Evolutionary conservation across 768 basidiomycete genomes (phyloP).

Genomic region (Ramaria sp.): DNA sequence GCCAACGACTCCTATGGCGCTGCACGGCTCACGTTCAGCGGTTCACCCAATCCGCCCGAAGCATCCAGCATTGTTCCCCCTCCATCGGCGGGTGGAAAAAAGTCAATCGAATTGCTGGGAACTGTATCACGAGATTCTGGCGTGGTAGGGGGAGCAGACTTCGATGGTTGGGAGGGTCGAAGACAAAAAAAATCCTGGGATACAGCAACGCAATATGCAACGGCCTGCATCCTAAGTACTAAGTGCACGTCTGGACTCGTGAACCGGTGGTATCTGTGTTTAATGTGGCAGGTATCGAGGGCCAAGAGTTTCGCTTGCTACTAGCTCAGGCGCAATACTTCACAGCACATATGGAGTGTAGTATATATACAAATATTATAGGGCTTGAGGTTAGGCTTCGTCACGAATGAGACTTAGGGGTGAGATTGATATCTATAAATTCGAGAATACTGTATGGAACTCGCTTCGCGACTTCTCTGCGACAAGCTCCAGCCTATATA

Average conservation of each 20-base stretch:
- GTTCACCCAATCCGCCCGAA: constrained; percentile 7
- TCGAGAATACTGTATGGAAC: too few species aligned
- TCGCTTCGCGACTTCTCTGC: too few species aligned
- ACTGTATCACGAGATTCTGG: not conserved
- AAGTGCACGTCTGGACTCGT: not conserved
- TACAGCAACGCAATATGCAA: not conserved
- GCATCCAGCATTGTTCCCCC: constrained; percentile 8
- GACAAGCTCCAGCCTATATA: too few species aligned
- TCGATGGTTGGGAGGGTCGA: not conserved
- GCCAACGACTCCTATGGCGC: not conserved
- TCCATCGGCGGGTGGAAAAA: constrained; percentile 5
- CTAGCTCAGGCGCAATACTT: too few species aligned
- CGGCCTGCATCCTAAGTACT: not conserved
- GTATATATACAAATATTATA: too few species aligned
- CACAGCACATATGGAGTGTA: too few species aligned
- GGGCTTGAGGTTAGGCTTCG: too few species aligned
- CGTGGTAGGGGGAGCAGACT: not conserved
- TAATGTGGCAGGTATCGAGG: too few species aligned
- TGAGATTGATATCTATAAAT: too few species aligned
- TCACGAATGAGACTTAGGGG: too few species aligned
- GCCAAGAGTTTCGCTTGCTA: too few species aligned
- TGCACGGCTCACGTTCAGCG: constrained; percentile 1
- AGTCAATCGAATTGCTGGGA: not conserved
- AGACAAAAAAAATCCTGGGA: not conserved
- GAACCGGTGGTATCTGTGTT: not conserved